A percentile compares a stretch with the other conserved stretches of the same genome.
Evolutionary conservation across 495 filamentous ascomycete genomes (phyloP).

Genomic region (Daldinia grandis): DNA sequence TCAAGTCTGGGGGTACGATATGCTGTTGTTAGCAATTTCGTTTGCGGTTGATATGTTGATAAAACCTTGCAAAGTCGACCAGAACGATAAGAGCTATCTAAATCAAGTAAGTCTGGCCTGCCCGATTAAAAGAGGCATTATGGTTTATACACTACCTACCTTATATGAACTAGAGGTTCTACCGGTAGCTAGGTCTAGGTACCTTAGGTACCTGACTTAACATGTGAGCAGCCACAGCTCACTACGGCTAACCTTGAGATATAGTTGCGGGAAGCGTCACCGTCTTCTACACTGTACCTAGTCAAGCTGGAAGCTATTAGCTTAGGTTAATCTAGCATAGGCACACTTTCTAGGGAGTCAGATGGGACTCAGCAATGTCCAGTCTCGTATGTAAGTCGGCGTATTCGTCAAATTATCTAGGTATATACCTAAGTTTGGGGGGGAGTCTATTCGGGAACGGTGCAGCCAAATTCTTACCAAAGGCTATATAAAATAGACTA

Average conservation of each 20-base stretch:
- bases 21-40: neutral
- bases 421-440: neutral
- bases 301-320: neutral
- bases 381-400: neutral
- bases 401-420: neutral
- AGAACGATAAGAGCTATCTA: too few relatives aligned
- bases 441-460: neutral
- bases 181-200: too few relatives aligned
- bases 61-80: neutral
- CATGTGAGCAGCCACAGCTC: neutral
- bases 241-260: neutral
- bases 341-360: neutral
- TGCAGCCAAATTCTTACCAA: neutral
- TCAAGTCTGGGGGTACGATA: neutral
- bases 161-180: neutral
- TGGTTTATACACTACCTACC: neutral
- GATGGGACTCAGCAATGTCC: neutral
- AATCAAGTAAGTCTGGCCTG: neutral
- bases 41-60: neutral
- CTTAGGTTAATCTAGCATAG: neutral
- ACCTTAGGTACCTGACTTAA: neutral
- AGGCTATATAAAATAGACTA: neutral
- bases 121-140: neutral
- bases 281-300: neutral
- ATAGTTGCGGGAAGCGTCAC: neutral